Evolutionary conservation across 2,329 filamentous ascomycete genomes (phyloP).

Genomic region (Cordyceps fumosorosea): DNA sequence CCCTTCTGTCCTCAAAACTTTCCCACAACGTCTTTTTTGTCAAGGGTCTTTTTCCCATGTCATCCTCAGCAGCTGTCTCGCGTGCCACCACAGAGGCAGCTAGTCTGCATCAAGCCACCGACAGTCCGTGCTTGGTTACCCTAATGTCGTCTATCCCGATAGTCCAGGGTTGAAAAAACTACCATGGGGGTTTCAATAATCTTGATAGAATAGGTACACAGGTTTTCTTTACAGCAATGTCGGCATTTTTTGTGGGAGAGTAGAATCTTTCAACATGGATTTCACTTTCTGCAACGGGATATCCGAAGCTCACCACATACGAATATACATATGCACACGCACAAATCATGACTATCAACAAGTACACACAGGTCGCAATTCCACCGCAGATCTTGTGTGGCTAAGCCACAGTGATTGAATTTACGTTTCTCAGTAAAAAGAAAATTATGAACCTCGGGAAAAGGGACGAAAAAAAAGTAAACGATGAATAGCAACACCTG

Average conservation of each 20-base stretch:
- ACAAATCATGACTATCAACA: background rate
- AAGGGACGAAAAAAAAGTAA: background rate
- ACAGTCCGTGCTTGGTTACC: background rate
- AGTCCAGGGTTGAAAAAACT: background rate
- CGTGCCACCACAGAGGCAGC: background rate
- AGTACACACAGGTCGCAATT: background rate
- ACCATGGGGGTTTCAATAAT: background rate
- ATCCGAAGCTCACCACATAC: background rate
- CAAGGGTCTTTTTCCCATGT: background rate
- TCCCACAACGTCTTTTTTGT: background rate
- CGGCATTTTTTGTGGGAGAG: too few species aligned
- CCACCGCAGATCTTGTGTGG: background rate
- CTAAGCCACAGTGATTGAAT: background rate
- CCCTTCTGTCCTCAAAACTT: background rate
- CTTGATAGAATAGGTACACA: background rate
- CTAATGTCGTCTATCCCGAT: background rate
- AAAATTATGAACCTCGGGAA: background rate
- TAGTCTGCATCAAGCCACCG: slow-evolving; percentile 7
- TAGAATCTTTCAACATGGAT: background rate
- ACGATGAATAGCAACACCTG: slow-evolving; percentile 12
- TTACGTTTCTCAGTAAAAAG: background rate
- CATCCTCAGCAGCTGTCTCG: background rate
- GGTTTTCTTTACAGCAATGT: background rate
- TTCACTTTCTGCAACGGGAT: background rate
- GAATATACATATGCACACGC: background rate